Conservation (phyloP, 2,329 filamentous ascomycete genomes). For the Ramularia endophylla region DNA sequence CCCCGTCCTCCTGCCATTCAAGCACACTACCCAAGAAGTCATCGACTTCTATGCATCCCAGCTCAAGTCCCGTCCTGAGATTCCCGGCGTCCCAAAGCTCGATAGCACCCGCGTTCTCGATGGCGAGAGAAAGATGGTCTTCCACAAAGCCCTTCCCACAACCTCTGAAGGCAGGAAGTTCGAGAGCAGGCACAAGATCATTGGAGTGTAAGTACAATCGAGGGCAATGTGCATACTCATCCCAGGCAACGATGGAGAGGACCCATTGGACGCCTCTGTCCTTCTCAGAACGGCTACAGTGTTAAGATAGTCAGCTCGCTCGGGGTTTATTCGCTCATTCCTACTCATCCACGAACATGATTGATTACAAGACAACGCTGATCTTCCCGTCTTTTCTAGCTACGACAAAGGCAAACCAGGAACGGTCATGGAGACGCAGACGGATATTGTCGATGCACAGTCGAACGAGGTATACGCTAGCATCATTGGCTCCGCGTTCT, state of each 20-base stretch:
- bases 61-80: conserved; percentile 39
- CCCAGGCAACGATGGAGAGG: too few species aligned
- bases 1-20: conserved; percentile 77
- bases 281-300: too few species aligned
- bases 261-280: too few species aligned
- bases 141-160: conserved; percentile 69
- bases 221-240: too few species aligned
- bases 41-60: conserved; percentile 71
- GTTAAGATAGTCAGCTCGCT: too few species aligned
- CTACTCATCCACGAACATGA: too few species aligned
- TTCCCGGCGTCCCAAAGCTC: conserved; percentile 71
- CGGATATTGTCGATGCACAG: conserved; percentile 64
- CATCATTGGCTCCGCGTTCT: conserved; percentile 67
- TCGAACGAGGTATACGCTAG: conserved; percentile 66
- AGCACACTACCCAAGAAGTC: conserved; percentile 61
- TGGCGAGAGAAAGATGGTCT: conserved; percentile 67
- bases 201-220: too few species aligned
- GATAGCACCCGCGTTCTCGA: conserved; percentile 71
- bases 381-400: too few species aligned
- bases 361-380: too few species aligned
- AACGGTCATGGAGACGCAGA: conserved; percentile 74
- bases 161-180: conserved; percentile 67
- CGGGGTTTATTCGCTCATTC: too few species aligned
- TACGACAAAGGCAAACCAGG: conserved; percentile 80
- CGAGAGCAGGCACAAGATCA: conserved; percentile 68